Percentiles rank a stretch among this genome's conserved stretches.
phyloP scores from a whole-genome alignment of 2,329 filamentous ascomycete genomes.

The Chalara sp. region DNA sequence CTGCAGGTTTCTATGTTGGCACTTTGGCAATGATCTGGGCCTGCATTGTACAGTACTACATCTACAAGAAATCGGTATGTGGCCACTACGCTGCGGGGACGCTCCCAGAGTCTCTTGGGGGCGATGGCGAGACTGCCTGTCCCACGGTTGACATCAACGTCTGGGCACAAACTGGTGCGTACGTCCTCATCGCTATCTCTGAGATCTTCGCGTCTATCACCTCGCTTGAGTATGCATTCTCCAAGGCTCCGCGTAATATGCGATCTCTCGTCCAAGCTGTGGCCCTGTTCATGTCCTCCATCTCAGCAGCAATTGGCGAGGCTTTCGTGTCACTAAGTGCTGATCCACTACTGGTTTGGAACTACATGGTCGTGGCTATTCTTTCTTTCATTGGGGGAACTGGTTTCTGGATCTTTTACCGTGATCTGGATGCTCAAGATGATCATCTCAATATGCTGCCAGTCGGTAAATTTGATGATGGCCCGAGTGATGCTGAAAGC shows the following conservation, averaged over 20 bases:
- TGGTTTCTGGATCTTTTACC: constrained; percentile 63
- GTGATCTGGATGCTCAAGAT: constrained; percentile 58
- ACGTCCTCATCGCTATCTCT: constrained; percentile 45
- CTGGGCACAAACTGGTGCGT: constrained; percentile 44
- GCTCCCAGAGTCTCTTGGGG: constrained; percentile 14
- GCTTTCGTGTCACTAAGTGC: constrained; percentile 54
- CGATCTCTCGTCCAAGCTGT: constrained; percentile 66
- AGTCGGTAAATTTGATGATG: constrained; percentile 11
- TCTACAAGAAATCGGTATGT: constrained; percentile 58
- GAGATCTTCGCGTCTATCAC: constrained; percentile 53
- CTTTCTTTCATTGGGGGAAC: constrained; percentile 56
- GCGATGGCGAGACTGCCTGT: constrained; percentile 38
- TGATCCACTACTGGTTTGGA: constrained; percentile 64
- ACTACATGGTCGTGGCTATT: constrained; percentile 58
- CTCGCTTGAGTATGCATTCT: constrained; percentile 69
- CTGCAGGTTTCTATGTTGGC: constrained; percentile 60
- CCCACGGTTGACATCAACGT: constrained; percentile 57
- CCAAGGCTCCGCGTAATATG: constrained; percentile 75
- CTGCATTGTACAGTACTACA: constrained; percentile 51
- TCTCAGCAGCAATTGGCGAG: constrained; percentile 65
- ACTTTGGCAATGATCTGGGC: constrained; percentile 53
- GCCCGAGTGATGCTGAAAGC: constrained; percentile 16
- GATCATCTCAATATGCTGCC: constrained; percentile 59
- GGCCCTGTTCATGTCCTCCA: constrained; percentile 63
- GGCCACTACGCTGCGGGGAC: constrained; percentile 45